phyloP scores from a whole-genome alignment of 2,329 filamentous ascomycete species.

The Claviceps spartinae region DNA sequence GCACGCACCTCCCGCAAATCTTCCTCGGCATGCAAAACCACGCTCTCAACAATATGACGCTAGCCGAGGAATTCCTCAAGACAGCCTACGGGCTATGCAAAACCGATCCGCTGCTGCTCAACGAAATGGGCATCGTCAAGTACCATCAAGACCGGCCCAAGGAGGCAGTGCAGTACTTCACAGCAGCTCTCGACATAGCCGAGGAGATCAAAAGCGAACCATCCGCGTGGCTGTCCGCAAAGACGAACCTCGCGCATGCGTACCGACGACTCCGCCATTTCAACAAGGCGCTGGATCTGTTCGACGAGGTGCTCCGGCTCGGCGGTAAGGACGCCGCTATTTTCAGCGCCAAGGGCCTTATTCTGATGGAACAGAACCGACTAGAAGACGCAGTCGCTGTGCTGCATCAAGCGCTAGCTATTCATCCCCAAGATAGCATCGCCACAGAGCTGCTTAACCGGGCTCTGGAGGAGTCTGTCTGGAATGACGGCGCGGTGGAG shows the following conservation, averaged over 20 bases:
- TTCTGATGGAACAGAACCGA: conserved; percentile 63
- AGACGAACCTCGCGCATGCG: conserved; percentile 82
- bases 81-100: conserved; percentile 74
- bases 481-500: conserved; percentile 29
- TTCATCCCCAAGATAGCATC: conserved; percentile 67
- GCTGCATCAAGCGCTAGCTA: conserved; percentile 71
- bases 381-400: conserved; percentile 67
- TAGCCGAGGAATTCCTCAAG: conserved; percentile 89
- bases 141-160: conserved; percentile 77
- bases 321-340: conserved; percentile 68
- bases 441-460: conserved; percentile 66
- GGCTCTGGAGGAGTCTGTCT: conserved; percentile 50
- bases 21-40: conserved; percentile 98
- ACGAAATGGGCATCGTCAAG: conserved; percentile 91
- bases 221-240: conserved; percentile 67
- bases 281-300: conserved; percentile 61
- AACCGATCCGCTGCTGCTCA: conserved; percentile 78
- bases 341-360: conserved; percentile 72
- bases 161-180: conserved; percentile 66
- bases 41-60: conserved; percentile 82
- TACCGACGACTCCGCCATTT: conserved; percentile 59
- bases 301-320: conserved; percentile 74
- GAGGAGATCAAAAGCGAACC: conserved; percentile 72
- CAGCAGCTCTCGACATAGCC: conserved; percentile 61
- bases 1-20: conserved; percentile 86